Evolutionary conservation across 2,329 filamentous ascomycete species (phyloP), one percentile per base, ranked within the genome.

Genomic region (Conoideocrella luteorostrata): DNA sequence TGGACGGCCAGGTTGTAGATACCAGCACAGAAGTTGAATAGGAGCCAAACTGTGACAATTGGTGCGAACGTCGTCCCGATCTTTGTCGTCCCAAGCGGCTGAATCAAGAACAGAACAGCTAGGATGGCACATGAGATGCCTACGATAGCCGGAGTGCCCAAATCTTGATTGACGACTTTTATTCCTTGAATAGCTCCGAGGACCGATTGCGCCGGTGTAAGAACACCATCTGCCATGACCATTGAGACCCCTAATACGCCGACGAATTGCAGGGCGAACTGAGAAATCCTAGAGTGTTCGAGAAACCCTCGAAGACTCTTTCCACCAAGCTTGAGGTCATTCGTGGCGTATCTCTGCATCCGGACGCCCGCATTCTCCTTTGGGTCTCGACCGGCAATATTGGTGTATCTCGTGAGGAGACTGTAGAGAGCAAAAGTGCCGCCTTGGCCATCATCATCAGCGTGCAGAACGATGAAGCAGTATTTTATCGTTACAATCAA

Each of bases 401-500:
- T 72, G 43, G 74, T 71, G 68, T 77, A 56, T 52, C 78, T 68
- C 4, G 80, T 74, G 2, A 86, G 70, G 12, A 86, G 62, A 4
- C 77, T 80, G 59, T 85, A 85, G 21, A 80, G 73, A 23, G 76
- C 78, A 59, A 86, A 86, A 0, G 81, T 85, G 23, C 82, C 82
- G 22, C 82, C 82, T 55, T 86, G 80, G 35, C 82, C 82, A 55
- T 86, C 81, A 48, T 86, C 80, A 57, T 86, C 82, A 41, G 82
- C 82, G 26, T 66, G 67, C 5, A 86, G 62, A 29, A 86, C 75
- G 55, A 86, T 76, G 48, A 83, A 67, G 30, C 81, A 69, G 55
- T 86, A 86, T 63, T 86, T 86, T 46, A 84, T 52, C 0, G 80
- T 84, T 28, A 86, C 81, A 63, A 86, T 83, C 47, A 85, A 64